phyloP scores from a whole-genome alignment of 805 yeast genomes.

The Komagataella phaffii region DNA sequence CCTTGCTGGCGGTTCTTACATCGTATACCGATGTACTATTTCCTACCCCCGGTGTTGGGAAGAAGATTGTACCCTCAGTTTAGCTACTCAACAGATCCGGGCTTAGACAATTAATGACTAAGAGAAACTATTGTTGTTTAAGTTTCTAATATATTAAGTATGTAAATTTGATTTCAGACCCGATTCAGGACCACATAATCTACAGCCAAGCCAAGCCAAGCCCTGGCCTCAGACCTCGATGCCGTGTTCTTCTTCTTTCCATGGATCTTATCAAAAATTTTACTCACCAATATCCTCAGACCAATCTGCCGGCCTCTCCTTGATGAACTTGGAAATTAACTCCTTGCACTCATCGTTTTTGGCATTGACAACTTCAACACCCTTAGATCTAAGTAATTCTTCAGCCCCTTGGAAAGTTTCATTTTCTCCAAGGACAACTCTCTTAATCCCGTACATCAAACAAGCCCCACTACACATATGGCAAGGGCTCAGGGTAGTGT shows the following conservation, averaged over 20 bases:
- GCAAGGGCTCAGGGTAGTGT: conserved; percentile 89
- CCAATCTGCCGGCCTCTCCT: conserved; percentile 70
- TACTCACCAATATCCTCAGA: conserved; percentile 62
- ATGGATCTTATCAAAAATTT: not conserved
- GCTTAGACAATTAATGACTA: not conserved
- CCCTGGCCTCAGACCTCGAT: not conserved
- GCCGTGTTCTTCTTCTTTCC: not conserved
- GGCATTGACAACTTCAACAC: conserved; percentile 58
- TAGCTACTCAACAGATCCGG: not conserved
- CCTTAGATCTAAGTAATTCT: conserved; percentile 49
- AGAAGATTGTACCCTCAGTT: not conserved
- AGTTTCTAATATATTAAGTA: not conserved
- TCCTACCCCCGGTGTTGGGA: conserved; percentile 22
- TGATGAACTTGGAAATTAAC: conserved; percentile 68
- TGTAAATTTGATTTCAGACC: not conserved
- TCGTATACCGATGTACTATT: conserved; percentile 39
- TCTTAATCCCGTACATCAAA: conserved; percentile 71
- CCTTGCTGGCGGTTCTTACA: conserved; percentile 30
- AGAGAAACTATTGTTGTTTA: not conserved
- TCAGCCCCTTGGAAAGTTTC: conserved; percentile 77
- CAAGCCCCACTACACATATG: conserved; percentile 94
- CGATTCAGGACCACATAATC: not conserved
- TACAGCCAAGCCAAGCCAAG: not conserved
- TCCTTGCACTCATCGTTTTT: conserved; percentile 49
- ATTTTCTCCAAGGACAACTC: conserved; percentile 87